These are phyloP conservation scores for Ascochyta viciae-villosae DNA, from an alignment of 2,329 filamentous ascomycete genomes.

Conservation along the genomic window DNA sequence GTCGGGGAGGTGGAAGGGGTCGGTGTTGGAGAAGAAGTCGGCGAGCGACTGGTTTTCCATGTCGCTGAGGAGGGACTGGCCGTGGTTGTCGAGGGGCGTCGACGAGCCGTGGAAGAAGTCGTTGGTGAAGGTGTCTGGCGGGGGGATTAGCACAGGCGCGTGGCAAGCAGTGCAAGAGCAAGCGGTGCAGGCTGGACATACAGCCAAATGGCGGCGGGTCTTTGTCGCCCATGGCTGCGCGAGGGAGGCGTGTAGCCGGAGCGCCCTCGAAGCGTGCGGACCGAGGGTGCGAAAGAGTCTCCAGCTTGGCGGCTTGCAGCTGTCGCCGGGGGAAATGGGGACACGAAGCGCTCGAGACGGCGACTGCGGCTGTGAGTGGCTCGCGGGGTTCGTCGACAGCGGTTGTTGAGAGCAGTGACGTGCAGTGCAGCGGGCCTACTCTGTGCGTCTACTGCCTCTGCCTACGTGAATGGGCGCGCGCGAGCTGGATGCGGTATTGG, in stretches of 20 bases:
- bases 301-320: constrained; percentile 35
- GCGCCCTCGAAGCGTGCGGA: constrained; percentile 35
- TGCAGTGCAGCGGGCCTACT: constrained; percentile 2
- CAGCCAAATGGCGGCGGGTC: constrained; percentile 47
- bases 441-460: neutral
- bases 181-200: constrained; percentile 13
- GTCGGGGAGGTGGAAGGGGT: constrained; percentile 36
- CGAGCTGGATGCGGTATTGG: neutral
- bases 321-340: constrained; percentile 3
- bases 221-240: constrained; percentile 43
- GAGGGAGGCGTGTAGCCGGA: constrained; percentile 33
- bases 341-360: neutral
- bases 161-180: neutral
- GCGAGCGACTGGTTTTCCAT: constrained; percentile 39
- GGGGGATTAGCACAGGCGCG: constrained; percentile 11
- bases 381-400: neutral
- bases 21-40: constrained; percentile 44
- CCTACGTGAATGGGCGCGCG: constrained; percentile 3
- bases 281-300: constrained; percentile 31
- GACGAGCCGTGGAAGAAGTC: constrained; percentile 31
- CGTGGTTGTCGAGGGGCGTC: constrained; percentile 25
- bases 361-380: neutral
- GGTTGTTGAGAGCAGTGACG: constrained; percentile 23
- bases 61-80: constrained; percentile 42
- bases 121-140: constrained; percentile 37